Conservation (phyloP, 2,329 filamentous ascomycete species). For the Xylariaceae sp. region DNA sequence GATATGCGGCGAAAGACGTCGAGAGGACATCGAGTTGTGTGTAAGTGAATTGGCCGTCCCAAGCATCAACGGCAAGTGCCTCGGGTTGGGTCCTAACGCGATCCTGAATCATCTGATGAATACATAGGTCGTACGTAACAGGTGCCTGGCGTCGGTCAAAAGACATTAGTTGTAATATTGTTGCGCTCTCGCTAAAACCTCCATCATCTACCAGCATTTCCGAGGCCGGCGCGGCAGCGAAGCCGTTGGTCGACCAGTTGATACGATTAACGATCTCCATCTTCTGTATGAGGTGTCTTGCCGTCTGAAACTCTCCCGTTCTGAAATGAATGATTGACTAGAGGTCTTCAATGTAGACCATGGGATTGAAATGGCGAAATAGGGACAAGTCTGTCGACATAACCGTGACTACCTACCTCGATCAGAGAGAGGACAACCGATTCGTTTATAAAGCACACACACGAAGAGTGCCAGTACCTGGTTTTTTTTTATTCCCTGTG, state of each 20-base stretch:
- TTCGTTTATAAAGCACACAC: too few relatives aligned
- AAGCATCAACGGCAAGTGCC: slow-evolving; percentile 5
- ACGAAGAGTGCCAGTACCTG: too few relatives aligned
- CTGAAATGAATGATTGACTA: too few relatives aligned
- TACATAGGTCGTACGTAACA: slow-evolving; percentile 3
- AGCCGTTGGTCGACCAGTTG: background rate
- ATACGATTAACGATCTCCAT: background rate
- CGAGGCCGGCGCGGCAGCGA: background rate
- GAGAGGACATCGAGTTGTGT: slow-evolving; percentile 24
- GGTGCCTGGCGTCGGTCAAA: background rate
- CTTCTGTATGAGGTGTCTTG: background rate
- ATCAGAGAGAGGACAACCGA: too few relatives aligned
- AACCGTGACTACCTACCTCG: too few relatives aligned
- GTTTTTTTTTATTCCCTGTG: too few relatives aligned
- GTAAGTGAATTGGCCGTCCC: slow-evolving; percentile 22
- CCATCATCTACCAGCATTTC: background rate
- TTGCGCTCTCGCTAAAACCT: background rate
- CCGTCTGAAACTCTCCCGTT: background rate
- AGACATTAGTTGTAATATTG: background rate
- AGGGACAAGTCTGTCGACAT: too few relatives aligned
- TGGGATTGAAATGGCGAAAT: too few relatives aligned
- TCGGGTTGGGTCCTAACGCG: slow-evolving; percentile 1
- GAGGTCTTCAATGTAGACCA: too few relatives aligned
- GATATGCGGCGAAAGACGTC: background rate
- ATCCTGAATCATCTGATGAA: slow-evolving; percentile 10